A percentile compares a stretch with the other conserved stretches of the same genome.
phyloP scores from a whole-genome alignment of 257 asterid genomes.

The Solanum gandarillasii region DNA sequence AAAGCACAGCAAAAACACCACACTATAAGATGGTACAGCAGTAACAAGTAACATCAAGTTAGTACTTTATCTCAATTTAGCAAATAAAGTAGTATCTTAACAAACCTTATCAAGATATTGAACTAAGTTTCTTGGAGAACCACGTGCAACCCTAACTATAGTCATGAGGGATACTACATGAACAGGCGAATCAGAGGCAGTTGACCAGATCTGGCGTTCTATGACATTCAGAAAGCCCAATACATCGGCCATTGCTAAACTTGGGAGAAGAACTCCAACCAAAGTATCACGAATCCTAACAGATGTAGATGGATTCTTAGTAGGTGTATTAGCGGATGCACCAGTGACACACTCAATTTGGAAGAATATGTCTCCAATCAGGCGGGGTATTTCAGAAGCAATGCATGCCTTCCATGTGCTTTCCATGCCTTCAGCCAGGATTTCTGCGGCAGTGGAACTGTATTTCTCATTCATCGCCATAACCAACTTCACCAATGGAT shows the following conservation, averaged over 20 bases:
- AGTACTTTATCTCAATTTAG: background rate
- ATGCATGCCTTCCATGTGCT: slow-evolving; percentile 79
- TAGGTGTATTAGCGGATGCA: slow-evolving; percentile 33
- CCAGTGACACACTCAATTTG: slow-evolving; percentile 93
- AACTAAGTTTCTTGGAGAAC: slow-evolving; percentile 80
- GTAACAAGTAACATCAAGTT: background rate
- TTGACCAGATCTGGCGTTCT: slow-evolving; percentile 92
- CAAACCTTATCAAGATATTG: slow-evolving; percentile 91
- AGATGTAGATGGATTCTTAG: slow-evolving; percentile 35
- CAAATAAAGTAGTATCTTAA: slow-evolving; percentile 14
- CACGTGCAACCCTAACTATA: slow-evolving; percentile 72
- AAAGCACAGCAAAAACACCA: background rate
- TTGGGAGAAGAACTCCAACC: slow-evolving; percentile 81
- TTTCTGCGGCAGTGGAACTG: slow-evolving; percentile 89
- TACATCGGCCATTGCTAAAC: slow-evolving; percentile 90
- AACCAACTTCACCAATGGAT: slow-evolving; percentile 71
- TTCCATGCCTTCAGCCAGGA: slow-evolving; percentile 98
- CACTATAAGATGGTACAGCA: background rate
- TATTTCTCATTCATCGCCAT: slow-evolving; percentile 87
- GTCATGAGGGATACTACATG: slow-evolving; percentile 83
- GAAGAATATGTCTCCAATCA: slow-evolving; percentile 80
- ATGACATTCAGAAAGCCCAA: slow-evolving; percentile 77
- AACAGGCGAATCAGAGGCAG: slow-evolving; percentile 99
- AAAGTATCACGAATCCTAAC: slow-evolving; percentile 53
- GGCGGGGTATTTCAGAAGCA: slow-evolving; percentile 66